These are phyloP conservation scores for Argentina anserina DNA, from an alignment of 306 rosid genomes.

Conservation along the genomic window DNA sequence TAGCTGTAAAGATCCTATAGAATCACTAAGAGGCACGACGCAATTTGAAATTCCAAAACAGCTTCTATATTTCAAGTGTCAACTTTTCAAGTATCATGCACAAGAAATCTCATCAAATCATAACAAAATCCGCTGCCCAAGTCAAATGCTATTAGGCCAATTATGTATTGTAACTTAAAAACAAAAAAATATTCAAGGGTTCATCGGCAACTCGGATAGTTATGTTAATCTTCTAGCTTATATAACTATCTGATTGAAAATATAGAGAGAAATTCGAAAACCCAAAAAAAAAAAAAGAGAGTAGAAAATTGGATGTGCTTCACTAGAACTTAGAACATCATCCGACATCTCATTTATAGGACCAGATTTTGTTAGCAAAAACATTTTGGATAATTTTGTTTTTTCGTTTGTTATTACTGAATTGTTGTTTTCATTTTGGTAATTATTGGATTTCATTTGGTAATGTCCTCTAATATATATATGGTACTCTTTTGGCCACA, in stretches of 20 bases:
- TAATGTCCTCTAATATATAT: background rate
- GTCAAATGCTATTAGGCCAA: background rate
- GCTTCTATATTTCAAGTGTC: background rate
- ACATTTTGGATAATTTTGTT: background rate
- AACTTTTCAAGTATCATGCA: background rate
- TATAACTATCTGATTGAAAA: background rate
- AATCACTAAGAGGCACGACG: constrained; percentile 8
- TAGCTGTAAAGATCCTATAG: background rate
- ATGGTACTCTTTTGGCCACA: background rate
- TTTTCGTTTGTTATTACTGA: background rate
- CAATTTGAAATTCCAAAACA: background rate
- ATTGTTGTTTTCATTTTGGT: background rate
- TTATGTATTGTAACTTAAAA: background rate
- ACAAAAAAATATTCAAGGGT: background rate
- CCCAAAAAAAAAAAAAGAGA: background rate
- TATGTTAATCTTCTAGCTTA: background rate
- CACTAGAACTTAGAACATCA: background rate
- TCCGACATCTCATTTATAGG: background rate
- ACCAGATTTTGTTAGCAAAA: background rate
- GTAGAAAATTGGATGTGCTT: too few relatives aligned
- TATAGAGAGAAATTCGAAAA: background rate
- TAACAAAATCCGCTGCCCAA: background rate
- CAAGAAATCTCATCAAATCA: constrained; percentile 11
- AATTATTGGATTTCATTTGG: background rate
- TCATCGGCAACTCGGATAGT: background rate